Conservation (phyloP, 768 basidiomycete species). For the Suillus discolor region DNA sequence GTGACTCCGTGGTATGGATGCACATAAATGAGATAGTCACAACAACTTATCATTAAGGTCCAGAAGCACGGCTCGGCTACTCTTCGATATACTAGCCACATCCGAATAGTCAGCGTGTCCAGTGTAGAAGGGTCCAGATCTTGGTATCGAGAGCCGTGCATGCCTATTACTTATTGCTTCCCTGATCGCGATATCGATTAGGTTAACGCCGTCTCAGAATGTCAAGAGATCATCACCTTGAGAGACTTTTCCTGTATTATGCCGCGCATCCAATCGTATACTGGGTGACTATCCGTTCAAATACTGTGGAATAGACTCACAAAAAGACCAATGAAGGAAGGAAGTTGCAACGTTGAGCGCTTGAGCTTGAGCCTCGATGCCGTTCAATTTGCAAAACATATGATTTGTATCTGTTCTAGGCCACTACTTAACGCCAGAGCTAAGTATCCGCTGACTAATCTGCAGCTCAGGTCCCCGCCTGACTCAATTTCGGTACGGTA, state of each 20-base stretch:
- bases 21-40: neutral
- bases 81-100: too few relatives aligned
- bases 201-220: neutral
- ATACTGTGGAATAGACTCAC: neutral
- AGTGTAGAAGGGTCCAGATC: neutral
- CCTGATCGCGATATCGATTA: neutral
- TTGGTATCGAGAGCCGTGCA: neutral
- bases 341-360: too few relatives aligned
- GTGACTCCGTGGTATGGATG: neutral
- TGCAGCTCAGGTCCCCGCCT: too few relatives aligned
- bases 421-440: too few relatives aligned
- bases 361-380: too few relatives aligned
- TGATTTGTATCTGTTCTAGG: too few relatives aligned
- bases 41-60: neutral
- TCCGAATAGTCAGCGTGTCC: neutral
- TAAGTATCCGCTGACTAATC: too few relatives aligned
- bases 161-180: neutral
- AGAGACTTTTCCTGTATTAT: neutral
- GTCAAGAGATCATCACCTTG: neutral
- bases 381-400: neutral
- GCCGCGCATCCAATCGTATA: neutral
- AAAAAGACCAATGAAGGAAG: too few relatives aligned
- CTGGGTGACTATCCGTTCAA: neutral
- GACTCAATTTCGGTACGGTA: too few relatives aligned
- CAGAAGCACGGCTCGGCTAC: neutral